A percentile compares a stretch with the other conserved stretches of the same genome.
phyloP scores from a whole-genome alignment of 805 yeast genomes.

The Saccharomycopsis fibuligera region DNA sequence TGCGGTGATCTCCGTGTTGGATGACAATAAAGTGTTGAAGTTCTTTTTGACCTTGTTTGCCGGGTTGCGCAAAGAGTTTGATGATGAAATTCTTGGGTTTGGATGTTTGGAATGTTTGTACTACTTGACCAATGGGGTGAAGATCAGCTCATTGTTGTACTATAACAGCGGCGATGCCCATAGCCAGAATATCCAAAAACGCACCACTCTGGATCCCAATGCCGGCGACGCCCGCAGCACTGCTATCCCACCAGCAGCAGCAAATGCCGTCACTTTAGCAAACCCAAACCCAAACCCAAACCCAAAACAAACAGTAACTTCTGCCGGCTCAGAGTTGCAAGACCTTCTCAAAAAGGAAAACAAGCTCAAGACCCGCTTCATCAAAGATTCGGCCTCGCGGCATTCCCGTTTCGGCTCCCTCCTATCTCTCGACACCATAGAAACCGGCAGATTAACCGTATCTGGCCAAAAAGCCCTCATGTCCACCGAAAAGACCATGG shows the following conservation, averaged over 20 bases:
- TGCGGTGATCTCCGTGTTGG: slow-evolving; percentile 50
- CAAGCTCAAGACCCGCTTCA: slow-evolving; percentile 41
- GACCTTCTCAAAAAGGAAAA: slow-evolving; percentile 58
- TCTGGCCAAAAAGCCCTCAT: slow-evolving; percentile 66
- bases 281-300: neutral
- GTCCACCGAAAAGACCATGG: slow-evolving; percentile 46
- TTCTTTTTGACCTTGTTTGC: slow-evolving; percentile 67
- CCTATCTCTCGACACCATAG: slow-evolving; percentile 60
- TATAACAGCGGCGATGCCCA: neutral
- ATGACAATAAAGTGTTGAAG: slow-evolving; percentile 65
- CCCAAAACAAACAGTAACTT: neutral
- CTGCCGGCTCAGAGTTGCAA: slow-evolving; percentile 37
- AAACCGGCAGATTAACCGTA: slow-evolving; percentile 52
- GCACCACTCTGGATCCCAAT: neutral
- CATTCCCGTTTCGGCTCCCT: slow-evolving; percentile 91
- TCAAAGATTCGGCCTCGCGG: slow-evolving; percentile 54
- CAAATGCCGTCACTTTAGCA: neutral
- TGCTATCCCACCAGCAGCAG: neutral
- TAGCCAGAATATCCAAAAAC: neutral
- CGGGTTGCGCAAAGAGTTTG: slow-evolving; percentile 58
- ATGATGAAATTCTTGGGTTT: slow-evolving; percentile 51
- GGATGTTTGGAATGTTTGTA: slow-evolving; percentile 66
- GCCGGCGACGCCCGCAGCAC: neutral
- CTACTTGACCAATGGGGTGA: slow-evolving; percentile 53
- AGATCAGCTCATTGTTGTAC: slow-evolving; percentile 28